Percentiles rank a stretch among this genome's conserved stretches.
These are phyloP conservation scores for Oryza coarctata DNA, from an alignment of 176 grass and related monocot species.

Conservation along the genomic window DNA sequence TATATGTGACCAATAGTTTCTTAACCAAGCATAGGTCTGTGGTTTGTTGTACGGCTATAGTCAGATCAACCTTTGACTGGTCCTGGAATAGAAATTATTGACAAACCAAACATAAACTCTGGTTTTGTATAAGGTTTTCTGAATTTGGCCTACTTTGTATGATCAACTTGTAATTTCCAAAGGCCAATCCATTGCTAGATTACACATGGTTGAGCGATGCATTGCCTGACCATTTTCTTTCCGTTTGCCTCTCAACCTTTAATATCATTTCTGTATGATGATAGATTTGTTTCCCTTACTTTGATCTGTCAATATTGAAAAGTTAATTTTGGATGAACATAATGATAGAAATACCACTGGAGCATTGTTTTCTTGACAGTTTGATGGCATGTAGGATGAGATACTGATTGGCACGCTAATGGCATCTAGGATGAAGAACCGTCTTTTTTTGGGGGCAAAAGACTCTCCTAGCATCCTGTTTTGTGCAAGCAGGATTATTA, in stretches of 20 bases:
- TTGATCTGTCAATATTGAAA: neutral
- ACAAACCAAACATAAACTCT: neutral
- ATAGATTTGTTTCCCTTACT: neutral
- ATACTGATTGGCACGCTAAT: neutral
- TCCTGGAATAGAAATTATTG: neutral
- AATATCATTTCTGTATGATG: neutral
- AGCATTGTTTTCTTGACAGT: constrained; percentile 27
- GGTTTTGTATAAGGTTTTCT: neutral
- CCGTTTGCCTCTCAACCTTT: neutral
- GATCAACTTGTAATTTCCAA: neutral
- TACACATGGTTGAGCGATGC: neutral
- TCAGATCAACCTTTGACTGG: neutral
- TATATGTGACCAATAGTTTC: neutral
- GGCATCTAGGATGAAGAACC: neutral
- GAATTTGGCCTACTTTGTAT: neutral
- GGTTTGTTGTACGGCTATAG: neutral
- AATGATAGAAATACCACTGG: neutral
- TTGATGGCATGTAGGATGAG: constrained; percentile 24
- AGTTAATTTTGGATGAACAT: neutral
- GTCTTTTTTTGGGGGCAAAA: neutral
- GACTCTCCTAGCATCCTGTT: neutral
- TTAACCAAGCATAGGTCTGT: neutral
- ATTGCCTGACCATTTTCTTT: neutral
- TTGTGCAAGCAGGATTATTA: neutral
- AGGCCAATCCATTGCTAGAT: neutral